Conservation (phyloP, 805 yeast species). For the Hermanozyma aechmeae region DNA sequence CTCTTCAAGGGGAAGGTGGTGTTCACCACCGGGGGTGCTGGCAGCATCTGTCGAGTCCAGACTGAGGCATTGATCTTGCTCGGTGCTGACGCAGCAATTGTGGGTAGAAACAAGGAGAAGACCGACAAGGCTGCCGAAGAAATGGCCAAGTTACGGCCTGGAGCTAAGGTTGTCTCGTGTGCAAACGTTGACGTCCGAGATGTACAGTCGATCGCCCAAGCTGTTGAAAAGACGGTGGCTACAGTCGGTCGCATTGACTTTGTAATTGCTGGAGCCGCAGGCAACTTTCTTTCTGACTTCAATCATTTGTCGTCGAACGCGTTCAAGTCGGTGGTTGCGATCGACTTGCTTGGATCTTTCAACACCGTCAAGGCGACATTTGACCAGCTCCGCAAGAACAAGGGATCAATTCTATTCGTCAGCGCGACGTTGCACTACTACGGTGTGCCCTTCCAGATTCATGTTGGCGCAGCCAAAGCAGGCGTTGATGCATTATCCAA, state of each 20-base stretch:
- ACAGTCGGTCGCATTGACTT: conserved; percentile 34
- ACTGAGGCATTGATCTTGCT: conserved; percentile 19
- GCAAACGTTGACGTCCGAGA: conserved; percentile 16
- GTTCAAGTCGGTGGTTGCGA: conserved; percentile 27
- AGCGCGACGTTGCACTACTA: conserved; percentile 36
- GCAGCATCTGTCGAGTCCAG: conserved; percentile 19
- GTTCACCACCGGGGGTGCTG: conserved; percentile 23
- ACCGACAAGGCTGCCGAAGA: conserved; percentile 16
- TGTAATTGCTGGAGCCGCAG: conserved; percentile 38
- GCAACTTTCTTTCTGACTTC: conserved; percentile 33
- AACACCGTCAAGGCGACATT: conserved; percentile 34
- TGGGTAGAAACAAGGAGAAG: conserved; percentile 17
- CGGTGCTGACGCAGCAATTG: conserved; percentile 21
- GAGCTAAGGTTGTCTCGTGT: conserved; percentile 16
- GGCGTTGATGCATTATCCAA: conserved; percentile 21
- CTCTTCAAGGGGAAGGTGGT: conserved; percentile 21
- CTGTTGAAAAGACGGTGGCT: conserved; percentile 14
- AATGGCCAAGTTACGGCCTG: conserved; percentile 13
- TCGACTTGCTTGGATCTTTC: conserved; percentile 32
- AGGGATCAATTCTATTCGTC: conserved; percentile 28
- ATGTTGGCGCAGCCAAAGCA: conserved; percentile 23
- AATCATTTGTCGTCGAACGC: conserved; percentile 35
- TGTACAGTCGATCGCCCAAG: conserved; percentile 14
- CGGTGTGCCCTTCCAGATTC: conserved; percentile 30
- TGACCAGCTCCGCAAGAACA: conserved; percentile 25